phyloP scores from a whole-genome alignment of 305 asterid species.

The Ilex paraguariensis region DNA sequence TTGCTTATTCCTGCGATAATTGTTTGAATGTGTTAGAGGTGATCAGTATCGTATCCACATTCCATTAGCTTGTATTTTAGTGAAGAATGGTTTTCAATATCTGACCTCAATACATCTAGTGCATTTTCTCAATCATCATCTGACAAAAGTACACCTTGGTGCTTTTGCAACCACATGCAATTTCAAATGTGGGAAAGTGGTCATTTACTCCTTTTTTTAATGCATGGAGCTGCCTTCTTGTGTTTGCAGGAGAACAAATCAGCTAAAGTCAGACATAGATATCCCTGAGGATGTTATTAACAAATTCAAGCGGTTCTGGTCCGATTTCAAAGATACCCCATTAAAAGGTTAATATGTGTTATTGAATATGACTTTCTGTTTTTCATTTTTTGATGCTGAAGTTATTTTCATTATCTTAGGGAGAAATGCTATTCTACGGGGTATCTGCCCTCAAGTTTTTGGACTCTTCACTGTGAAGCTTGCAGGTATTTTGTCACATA shows the following conservation, averaged over 20 bases:
- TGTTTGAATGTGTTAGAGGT: too few relatives aligned
- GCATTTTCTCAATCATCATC: too few relatives aligned
- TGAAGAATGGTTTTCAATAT: too few relatives aligned
- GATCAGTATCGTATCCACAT: too few relatives aligned
- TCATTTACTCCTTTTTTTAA: constrained; percentile 9
- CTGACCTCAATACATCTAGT: too few relatives aligned
- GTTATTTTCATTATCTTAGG: constrained; percentile 39
- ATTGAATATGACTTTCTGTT: constrained; percentile 1
- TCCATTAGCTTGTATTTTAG: too few relatives aligned
- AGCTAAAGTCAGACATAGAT: constrained; percentile 66
- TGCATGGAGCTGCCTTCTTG: constrained; percentile 7
- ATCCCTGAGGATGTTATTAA: constrained; percentile 60
- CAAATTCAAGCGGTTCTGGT: constrained; percentile 84
- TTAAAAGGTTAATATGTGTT: constrained; percentile 51
- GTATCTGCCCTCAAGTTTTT: constrained; percentile 91
- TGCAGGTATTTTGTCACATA: constrained; percentile 55
- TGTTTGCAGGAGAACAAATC: constrained; percentile 73
- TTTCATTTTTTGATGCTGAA: constrained; percentile 11
- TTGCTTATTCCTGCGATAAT: too few relatives aligned
- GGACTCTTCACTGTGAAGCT: constrained; percentile 98
- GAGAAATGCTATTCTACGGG: constrained; percentile 87
- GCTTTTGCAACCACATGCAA: background rate
- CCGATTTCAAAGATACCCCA: constrained; percentile 60
- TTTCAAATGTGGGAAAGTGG: background rate
- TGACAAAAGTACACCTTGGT: background rate